These are phyloP conservation scores for Xylaria polymorpha DNA, from an alignment of 2,329 filamentous ascomycete genomes.

Conservation along the genomic window DNA sequence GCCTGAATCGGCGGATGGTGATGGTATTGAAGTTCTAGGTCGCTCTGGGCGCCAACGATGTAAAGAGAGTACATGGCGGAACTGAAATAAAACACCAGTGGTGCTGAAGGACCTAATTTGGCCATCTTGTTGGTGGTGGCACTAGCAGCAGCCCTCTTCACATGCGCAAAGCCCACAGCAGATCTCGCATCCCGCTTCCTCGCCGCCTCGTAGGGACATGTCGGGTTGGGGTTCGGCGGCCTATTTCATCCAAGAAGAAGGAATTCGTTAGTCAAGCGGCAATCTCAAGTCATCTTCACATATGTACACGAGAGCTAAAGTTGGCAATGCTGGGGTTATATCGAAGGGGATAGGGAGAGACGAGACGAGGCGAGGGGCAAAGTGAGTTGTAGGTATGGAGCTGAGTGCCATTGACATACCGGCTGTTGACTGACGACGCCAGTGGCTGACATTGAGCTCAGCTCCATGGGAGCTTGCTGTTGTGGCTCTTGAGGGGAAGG, in stretches of 20 bases:
- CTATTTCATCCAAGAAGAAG: constrained; percentile 42
- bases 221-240: constrained; percentile 56
- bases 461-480: constrained; percentile 59
- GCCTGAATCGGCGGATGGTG: neutral
- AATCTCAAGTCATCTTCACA: neutral
- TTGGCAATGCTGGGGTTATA: neutral
- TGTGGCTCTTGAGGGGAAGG: constrained; percentile 55
- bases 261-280: constrained; percentile 18
- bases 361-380: neutral
- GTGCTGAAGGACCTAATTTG: neutral
- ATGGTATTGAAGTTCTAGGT: neutral
- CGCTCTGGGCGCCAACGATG: neutral
- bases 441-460: constrained; percentile 44
- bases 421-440: constrained; percentile 57
- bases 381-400: neutral
- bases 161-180: constrained; percentile 61
- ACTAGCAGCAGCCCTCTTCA: constrained; percentile 58
- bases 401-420: constrained; percentile 47
- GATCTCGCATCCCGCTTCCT: constrained; percentile 59
- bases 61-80: neutral
- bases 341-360: neutral
- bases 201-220: constrained; percentile 58
- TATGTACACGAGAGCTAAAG: neutral
- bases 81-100: neutral
- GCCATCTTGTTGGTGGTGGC: neutral